Percentiles rank a stretch among this genome's conserved stretches.
phyloP scores from a whole-genome alignment of 805 yeast species.

The Starmerella apis region DNA sequence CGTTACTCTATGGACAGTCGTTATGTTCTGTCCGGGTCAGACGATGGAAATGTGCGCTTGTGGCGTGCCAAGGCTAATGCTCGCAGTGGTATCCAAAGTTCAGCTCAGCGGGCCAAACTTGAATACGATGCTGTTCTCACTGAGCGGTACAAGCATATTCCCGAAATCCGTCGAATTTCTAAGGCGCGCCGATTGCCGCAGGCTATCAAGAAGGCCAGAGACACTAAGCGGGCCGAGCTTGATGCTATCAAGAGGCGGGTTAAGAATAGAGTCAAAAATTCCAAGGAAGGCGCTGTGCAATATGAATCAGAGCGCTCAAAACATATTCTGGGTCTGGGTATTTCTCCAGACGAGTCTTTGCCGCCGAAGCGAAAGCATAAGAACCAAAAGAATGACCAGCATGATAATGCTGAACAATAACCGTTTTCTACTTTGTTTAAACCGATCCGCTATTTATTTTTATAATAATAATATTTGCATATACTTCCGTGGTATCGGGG shows the following conservation, averaged over 20 bases:
- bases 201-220: constrained; percentile 78
- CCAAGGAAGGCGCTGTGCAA: constrained; percentile 39
- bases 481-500: no score
- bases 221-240: constrained; percentile 67
- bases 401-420: background rate
- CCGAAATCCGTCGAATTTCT: constrained; percentile 80
- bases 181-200: constrained; percentile 88
- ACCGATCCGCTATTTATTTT: background rate
- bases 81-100: constrained; percentile 66
- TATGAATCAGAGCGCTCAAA: constrained; percentile 63
- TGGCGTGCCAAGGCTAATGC: constrained; percentile 89
- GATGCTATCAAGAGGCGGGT: constrained; percentile 69
- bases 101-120: constrained; percentile 67
- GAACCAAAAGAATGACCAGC: background rate
- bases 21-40: constrained; percentile 82
- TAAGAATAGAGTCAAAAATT: constrained; percentile 69
- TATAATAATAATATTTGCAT: background rate
- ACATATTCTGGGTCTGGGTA: constrained; percentile 53
- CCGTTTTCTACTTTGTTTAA: background rate
- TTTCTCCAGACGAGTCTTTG: constrained; percentile 1
- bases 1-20: constrained; percentile 81
- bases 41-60: constrained; percentile 86
- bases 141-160: constrained; percentile 90
- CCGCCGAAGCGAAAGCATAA: background rate
- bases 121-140: constrained; percentile 88